Base-by-base conservation (phyloP, 352 stramenopile genomes). In the Globisporangium solare region DNA sequence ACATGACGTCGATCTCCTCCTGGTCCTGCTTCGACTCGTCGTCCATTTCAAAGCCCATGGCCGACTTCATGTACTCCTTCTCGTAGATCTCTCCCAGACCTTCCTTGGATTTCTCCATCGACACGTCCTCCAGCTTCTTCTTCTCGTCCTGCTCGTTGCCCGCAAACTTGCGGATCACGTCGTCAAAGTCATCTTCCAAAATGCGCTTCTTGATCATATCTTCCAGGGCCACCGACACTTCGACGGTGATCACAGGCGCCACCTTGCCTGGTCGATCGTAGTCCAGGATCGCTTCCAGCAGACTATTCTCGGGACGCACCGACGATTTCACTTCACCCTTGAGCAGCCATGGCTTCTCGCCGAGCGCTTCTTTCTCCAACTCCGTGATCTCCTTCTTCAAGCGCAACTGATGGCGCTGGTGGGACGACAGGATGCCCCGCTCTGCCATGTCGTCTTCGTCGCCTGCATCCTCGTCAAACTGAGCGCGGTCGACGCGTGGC, bases 161-260 rank as follows among this genome's bases (percentile, higher is more conserved):
- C 22, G 76, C 84, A 54, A 92, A 88, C 60, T 96, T 89, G 54
- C 92, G 92, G 54, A 97, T 79, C 17, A 98, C 90, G 67, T 98
- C 91, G 71, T 98, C 90, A 70, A 91, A 98, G 68, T 97, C 83
- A 58, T 98, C 91, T n/a, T 96, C 90, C 41, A 97, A 45, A 55
- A 98, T 97, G 40, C 94, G 83, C 66, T 93, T 89, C 61, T 97
- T 98, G 66, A 98, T 98, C 64, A 97, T 85, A 37, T 97, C 89
- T 66, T 98, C 94, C 12, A 98, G 74, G 13, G 82, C 85, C 12
- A 91, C 78, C 3, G 94, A 97, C 31, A 97, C 89, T 48, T 97
- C 89, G 17, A 95, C 82, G 8, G 91, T 98, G 51, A 98, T 94
- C 17, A 96, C 90, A 1, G 92, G 92, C 8, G 91, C 87, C 13